These are phyloP conservation scores for Prunus armeniaca DNA, from an alignment of 306 rosid genomes.

Conservation along the genomic window DNA sequence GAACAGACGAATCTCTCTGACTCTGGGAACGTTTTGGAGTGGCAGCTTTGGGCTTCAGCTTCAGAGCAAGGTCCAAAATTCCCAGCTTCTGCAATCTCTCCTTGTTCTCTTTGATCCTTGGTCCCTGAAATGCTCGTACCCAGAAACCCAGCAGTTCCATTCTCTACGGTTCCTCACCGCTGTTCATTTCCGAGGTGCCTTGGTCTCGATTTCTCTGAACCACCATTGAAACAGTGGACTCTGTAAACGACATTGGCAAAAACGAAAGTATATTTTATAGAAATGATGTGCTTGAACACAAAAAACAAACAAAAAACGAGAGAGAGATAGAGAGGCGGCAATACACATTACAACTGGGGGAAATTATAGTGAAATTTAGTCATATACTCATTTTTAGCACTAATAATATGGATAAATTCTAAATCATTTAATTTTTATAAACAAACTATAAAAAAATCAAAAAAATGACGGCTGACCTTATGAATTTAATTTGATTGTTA, in stretches of 20 bases:
- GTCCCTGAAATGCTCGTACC: constrained; percentile 56
- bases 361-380: no score
- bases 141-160: not conserved
- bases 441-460: no score
- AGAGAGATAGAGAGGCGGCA: not conserved
- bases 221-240: constrained; percentile 16
- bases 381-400: no score
- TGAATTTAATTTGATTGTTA: no score
- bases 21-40: constrained; percentile 11
- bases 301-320: accelerated
- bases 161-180: not conserved
- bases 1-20: not conserved
- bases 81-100: constrained; percentile 71
- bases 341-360: no score
- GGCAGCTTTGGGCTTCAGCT: constrained; percentile 39
- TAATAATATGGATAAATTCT: no score
- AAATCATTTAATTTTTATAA: no score
- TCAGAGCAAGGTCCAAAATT: constrained; percentile 47
- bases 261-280: no score
- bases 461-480: no score
- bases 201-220: constrained; percentile 20
- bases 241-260: not conserved
- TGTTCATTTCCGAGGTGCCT: not conserved
- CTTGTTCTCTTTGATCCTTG: constrained; percentile 67
- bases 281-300: no score